Percentiles rank a stretch among this genome's conserved stretches.
phyloP scores from a whole-genome alignment of 2,329 filamentous ascomycete genomes.

The Exophiala calicioides region DNA sequence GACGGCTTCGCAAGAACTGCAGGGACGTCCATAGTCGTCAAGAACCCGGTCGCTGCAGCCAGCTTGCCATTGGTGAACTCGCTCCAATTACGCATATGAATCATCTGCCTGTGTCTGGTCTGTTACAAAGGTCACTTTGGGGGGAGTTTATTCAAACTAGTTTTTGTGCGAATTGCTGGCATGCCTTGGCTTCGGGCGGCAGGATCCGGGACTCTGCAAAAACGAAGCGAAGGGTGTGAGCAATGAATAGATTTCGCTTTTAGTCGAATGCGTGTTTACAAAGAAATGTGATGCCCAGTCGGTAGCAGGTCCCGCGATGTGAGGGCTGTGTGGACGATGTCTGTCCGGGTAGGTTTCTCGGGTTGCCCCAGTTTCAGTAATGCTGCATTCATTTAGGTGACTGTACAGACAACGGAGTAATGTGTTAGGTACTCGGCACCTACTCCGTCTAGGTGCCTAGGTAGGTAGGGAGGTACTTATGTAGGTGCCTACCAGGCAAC shows the following conservation, averaged over 20 bases:
- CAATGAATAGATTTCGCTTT: constrained; percentile 29
- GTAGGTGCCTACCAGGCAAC: no score
- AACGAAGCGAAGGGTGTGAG: constrained; percentile 26
- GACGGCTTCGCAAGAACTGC: constrained; percentile 20
- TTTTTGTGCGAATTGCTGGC: constrained; percentile 29
- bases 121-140: constrained; percentile 25
- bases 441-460: no score
- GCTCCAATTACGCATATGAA: constrained; percentile 25
- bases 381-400: no score
- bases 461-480: no score
- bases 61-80: constrained; percentile 26
- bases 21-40: constrained; percentile 9
- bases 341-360: no score
- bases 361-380: no score
- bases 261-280: neutral
- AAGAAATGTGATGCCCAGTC: constrained; percentile 9
- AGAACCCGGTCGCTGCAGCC: constrained; percentile 20
- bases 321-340: neutral
- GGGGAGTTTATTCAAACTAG: constrained; percentile 26
- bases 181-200: constrained; percentile 30
- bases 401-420: no score
- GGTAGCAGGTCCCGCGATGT: neutral
- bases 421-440: no score
- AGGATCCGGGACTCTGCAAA: constrained; percentile 26
- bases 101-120: constrained; percentile 25